phyloP scores from a whole-genome alignment of 2,329 filamentous ascomycete genomes.

The Trichophyton simii region DNA sequence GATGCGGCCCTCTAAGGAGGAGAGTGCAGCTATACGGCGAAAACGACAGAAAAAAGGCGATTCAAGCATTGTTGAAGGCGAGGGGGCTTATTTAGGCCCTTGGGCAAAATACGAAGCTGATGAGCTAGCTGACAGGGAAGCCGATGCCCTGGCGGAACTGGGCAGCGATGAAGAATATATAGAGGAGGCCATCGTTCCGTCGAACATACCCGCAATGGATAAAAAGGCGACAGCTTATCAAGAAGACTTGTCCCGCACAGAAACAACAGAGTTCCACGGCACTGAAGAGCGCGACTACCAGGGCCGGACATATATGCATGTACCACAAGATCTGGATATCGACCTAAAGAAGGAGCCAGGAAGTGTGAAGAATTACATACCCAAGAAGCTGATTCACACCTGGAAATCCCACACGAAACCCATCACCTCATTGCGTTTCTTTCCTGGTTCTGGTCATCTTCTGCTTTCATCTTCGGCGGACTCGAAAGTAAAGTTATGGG shows the following conservation, averaged over 20 bases:
- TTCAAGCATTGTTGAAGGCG: conserved; percentile 70
- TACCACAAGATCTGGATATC: conserved; percentile 79
- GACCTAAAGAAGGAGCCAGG: conserved; percentile 71
- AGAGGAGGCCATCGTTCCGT: conserved; percentile 54
- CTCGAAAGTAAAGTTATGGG: conserved; percentile 83
- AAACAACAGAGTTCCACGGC: conserved; percentile 82
- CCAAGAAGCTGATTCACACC: conserved; percentile 83
- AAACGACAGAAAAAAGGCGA: conserved; percentile 77
- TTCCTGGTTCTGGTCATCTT: conserved; percentile 76
- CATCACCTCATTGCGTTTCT: conserved; percentile 80
- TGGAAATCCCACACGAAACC: conserved; percentile 79
- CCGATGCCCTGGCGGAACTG: conserved; percentile 58
- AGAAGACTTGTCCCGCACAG: conserved; percentile 49
- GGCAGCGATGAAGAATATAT: conserved; percentile 70
- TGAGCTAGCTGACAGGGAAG: conserved; percentile 54
- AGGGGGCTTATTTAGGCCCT: conserved; percentile 79
- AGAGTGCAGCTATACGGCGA: conserved; percentile 53
- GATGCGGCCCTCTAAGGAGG: conserved; percentile 53
- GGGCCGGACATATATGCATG: conserved; percentile 93
- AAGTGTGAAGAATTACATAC: conserved; percentile 77
- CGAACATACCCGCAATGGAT: conserved; percentile 37
- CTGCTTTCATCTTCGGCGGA: conserved; percentile 84
- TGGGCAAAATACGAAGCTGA: conserved; percentile 79
- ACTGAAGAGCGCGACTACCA: conserved; percentile 78
- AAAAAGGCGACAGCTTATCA: conserved; percentile 41